Base-by-base conservation (phyloP, 1,139 yeast genomes). In the Candida sp. region DNA sequence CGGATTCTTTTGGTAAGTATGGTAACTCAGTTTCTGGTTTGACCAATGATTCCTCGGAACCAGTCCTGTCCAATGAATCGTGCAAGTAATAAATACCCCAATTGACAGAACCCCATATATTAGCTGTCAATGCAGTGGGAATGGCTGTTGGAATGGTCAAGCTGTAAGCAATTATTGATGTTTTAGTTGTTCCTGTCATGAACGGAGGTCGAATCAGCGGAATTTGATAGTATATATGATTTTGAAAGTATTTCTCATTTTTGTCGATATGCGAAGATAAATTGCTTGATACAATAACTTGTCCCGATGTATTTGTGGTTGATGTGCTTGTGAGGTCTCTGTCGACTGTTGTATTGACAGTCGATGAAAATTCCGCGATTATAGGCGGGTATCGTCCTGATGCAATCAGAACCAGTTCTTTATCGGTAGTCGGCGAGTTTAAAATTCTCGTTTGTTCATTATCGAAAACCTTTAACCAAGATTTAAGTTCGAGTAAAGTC, bases 71-170 rank as follows among this genome's bases (percentile, higher is more conserved):
- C 9, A 39, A 23, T n/a, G 43, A 23, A 41, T 61, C 62, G 41
- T 68, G 64, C 47, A 77, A 56, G 51, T 81, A 81, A 54, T 82
- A 82, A 23, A 78, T 61, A 4, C 89, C 89, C 95, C 93, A 85
- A 59, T 90, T 87, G 4, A 87, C 86, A 33, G 89, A 82, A 1
- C 99, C 98, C 97, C 97, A 90, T 22, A 85, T 77, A 60, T 93
- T 93, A 0, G 97, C 97, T 1, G 91, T 82, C 5, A 87, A 66
- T 0, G 97, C 96, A 15, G 85, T 83, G 0, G 98, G 97, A 4
- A 84, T 66, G 4, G 76, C 68, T 0, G 83, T 75, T 1, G 89
- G 76, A 0, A 79, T 66, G 2, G 82, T 70, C 41, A 84, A 75
- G 12, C 82, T 70, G 52, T 82, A 82, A 0, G 96, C 81, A 8